These are phyloP conservation scores for Nadsonia fulvescens DNA, from an alignment of 805 yeast species.

Conservation along the genomic window DNA sequence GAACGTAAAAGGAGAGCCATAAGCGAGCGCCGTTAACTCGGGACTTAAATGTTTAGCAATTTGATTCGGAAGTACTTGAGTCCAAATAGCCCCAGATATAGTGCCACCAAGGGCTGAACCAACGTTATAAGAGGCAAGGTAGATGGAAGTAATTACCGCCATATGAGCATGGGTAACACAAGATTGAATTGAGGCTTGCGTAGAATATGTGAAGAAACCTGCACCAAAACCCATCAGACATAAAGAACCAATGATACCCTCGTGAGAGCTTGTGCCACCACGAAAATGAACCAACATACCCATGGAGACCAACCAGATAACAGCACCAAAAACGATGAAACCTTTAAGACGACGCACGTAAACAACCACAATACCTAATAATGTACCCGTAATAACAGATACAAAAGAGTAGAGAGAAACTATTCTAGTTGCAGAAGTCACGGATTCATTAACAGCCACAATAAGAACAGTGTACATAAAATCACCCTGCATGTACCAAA, in stretches of 20 bases:
- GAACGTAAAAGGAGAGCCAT: conserved; percentile 35
- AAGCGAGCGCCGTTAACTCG: conserved; percentile 28
- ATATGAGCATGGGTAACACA: conserved; percentile 42
- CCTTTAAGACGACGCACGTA: conserved; percentile 34
- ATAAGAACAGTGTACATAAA: conserved; percentile 48
- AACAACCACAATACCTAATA: conserved; percentile 36
- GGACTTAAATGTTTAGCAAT: conserved; percentile 19
- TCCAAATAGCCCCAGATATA: conserved; percentile 58
- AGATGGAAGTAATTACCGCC: conserved; percentile 43
- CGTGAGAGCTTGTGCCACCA: conserved; percentile 29
- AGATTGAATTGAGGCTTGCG: conserved; percentile 43
- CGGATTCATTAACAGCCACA: conserved; percentile 42
- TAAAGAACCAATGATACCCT: conserved; percentile 48
- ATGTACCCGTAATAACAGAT: conserved; percentile 40
- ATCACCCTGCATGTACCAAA: conserved; percentile 54
- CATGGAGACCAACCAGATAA: conserved; percentile 40
- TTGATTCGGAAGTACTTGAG: conserved; percentile 33
- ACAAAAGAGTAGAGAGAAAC: conserved; percentile 45
- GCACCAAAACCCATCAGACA: conserved; percentile 57
- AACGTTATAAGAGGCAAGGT: conserved; percentile 37
- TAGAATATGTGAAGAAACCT: conserved; percentile 49
- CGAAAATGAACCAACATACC: conserved; percentile 44
- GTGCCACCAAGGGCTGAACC: conserved; percentile 49
- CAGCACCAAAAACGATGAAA: conserved; percentile 40
- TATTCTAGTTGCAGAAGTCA: conserved; percentile 50